These are phyloP conservation scores for Lunasporangiospora selenospora DNA, from an alignment of 192 early-diverging fungal species.

Conservation along the genomic window DNA sequence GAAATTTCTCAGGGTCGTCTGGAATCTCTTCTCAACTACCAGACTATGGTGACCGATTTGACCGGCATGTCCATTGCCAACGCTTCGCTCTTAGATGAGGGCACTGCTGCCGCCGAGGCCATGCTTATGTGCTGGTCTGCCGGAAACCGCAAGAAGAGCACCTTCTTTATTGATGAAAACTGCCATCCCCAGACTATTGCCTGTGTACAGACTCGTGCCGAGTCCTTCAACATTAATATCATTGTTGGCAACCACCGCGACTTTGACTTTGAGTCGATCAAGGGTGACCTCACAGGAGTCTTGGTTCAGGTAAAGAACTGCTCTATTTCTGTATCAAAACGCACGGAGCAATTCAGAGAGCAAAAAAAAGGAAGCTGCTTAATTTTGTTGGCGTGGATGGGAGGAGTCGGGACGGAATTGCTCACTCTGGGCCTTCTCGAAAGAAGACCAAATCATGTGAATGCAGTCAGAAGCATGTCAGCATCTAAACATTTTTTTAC, in stretches of 20 bases:
- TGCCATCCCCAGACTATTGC: constrained; percentile 97
- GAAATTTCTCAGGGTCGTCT: constrained; percentile 99
- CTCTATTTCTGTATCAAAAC: too few species aligned
- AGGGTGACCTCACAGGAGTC: constrained; percentile 86
- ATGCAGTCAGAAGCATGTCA: background rate
- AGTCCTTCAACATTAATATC: constrained; percentile 92
- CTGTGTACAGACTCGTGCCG: constrained; percentile 91
- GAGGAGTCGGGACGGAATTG: too few species aligned
- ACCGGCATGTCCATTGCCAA: constrained; percentile 98
- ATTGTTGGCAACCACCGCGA: constrained; percentile 82
- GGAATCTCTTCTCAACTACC: constrained; percentile 97
- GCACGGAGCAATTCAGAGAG: too few species aligned
- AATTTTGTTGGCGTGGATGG: too few species aligned
- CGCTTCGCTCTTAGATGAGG: constrained; percentile 98
- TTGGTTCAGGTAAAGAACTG: constrained; percentile 86
- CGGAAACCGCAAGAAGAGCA: constrained; percentile 79
- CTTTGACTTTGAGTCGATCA: constrained; percentile 78
- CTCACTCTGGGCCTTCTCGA: too few species aligned
- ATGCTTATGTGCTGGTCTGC: constrained; percentile 88
- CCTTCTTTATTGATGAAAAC: constrained; percentile 93
- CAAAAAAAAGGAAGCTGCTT: too few species aligned
- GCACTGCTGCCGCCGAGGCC: constrained; percentile 98
- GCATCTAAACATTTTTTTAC: too few species aligned
- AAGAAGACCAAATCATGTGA: constrained; percentile 11
- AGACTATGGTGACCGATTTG: constrained; percentile 95